Base-by-base conservation (phyloP, 2,329 filamentous ascomycete species). In the Incumbomyces delicatus region DNA sequence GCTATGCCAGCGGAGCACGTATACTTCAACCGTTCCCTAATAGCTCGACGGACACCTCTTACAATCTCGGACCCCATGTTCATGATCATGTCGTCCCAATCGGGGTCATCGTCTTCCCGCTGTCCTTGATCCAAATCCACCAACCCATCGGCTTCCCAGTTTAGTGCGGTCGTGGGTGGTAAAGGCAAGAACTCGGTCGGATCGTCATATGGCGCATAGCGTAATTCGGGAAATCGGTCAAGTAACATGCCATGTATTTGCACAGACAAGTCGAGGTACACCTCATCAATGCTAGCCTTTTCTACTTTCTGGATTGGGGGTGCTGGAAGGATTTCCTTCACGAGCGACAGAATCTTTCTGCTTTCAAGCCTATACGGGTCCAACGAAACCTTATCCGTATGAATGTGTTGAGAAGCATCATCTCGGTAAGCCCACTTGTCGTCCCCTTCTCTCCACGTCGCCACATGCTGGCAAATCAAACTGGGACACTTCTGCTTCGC, bases 21-120 rank as follows among this genome's bases (percentile, higher is more conserved):
- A 62, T 95, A 98, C 45, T 80, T 77, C 44, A 96, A 69, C 53
- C 76, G 73, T 38, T 83, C 74, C 54, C 75, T 79, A 48, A 98
- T 75, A 42, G 76, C 71, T 17, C 72, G 71, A 42, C 92, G 79
- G 14, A 96, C 76, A 50, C 79, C 74, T 16, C 87, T 78, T 30
- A 95, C 80, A 57, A 96, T 92, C 60, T 95, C 88, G 2, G 88
- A 89, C 0, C 85, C 92, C 58, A 95, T 79, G 27, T 87, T 72
- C 61, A 94, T 85, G 13, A 79, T 85, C 54, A 96, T 76, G 69
- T 98, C 92, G 63, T 98, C 90, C 92, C 92, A 98, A 66, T 98
- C 92, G 1, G 87, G 87, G 59, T 94, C 84, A 55, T 83, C 76
- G 16, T 82, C 76, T 63, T 94, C 89, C 10, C 77, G 77, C 50